Evolutionary conservation across 2,329 filamentous ascomycete species (phyloP), one percentile per base, ranked within the genome.

Genomic region (Claviceps purpurea): DNA sequence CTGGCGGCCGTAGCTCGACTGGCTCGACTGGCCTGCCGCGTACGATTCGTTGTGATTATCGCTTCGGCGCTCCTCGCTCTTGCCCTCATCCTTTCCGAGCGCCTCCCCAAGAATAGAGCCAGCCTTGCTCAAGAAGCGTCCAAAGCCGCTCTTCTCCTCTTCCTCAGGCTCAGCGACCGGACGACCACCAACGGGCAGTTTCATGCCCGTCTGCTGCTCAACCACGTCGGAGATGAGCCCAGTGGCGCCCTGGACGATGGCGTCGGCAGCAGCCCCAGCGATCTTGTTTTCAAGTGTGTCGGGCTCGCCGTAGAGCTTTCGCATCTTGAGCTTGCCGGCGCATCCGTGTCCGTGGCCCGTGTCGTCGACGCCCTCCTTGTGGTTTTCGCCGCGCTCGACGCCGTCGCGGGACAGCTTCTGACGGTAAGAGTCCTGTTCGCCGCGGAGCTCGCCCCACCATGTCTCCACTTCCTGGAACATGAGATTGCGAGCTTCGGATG

Each of bases 331-430:
- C 67, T 89, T 89, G 55, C 87, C 82, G 55, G 71, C 74, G 62
- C 89, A 95, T 50, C 89, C 89, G 64, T 95, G 88, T 13, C 87
- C 87, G 63, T 90, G 88, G 5, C 90, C 90, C 50, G 79, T 83
- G 66, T 96, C 89, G 16, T 89, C 70, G 11, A 91, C 84, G 30
- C 87, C 88, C 60, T 88, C 82, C 67, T 88, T 91, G 70, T 96
- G 90, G 68, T 96, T 96, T 55, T 84, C 75, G 16, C 87, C 87
- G 47, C 79, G 74, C 64, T 82, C 66, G 49, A 96, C 88, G 54
- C 91, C 90, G 0, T 85, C 74, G 18, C 88, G 82, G 60, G 84
- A 87, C 46, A 96, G 77, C 69, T 89, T 85, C 50, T 76, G 69
- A 52, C 88, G 84, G 56, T 93, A 81, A 38, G 81, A 78, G 14